Evolutionary conservation across 2,329 filamentous ascomycete genomes (phyloP).

Genomic region (Aspergillus nomiae): DNA sequence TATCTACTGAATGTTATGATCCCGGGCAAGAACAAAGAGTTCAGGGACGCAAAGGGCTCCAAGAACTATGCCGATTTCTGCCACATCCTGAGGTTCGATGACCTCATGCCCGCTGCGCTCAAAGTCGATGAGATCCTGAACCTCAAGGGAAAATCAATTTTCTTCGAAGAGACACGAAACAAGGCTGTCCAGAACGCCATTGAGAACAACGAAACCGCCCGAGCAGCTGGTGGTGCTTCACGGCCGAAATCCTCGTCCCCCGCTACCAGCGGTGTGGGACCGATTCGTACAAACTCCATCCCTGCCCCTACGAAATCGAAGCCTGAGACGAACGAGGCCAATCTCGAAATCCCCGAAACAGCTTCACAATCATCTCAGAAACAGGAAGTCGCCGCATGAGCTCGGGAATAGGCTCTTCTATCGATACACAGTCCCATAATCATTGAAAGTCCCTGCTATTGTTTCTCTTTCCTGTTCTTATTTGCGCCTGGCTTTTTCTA

Average conservation of each 20-base stretch:
- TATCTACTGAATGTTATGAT: conserved; percentile 84
- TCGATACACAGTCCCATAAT: neutral
- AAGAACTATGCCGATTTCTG: conserved; percentile 74
- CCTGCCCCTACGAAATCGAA: conserved; percentile 27
- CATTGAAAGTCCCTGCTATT: neutral
- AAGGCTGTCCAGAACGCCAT: conserved; percentile 37
- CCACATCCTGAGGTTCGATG: conserved; percentile 63
- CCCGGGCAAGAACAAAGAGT: conserved; percentile 71
- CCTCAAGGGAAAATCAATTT: conserved; percentile 28
- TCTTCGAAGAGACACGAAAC: conserved; percentile 18
- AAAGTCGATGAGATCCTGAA: conserved; percentile 64
- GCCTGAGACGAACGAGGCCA: conserved; percentile 25
- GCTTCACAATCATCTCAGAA: conserved; percentile 24
- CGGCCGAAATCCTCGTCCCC: conserved; percentile 28
- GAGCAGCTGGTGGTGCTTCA: conserved; percentile 33
- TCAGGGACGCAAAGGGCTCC: conserved; percentile 62
- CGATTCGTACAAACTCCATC: conserved; percentile 37
- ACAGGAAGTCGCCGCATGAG: conserved; percentile 25
- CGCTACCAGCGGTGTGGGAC: conserved; percentile 28
- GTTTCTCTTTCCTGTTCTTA: neutral
- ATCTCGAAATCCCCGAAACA: conserved; percentile 25
- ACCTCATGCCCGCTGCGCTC: conserved; percentile 64
- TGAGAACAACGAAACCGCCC: conserved; percentile 37
- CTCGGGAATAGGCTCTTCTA: neutral
- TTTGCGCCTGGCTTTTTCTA: conserved; percentile 13